These are phyloP conservation scores for Phanerochaete sordida DNA, from an alignment of 768 basidiomycete genomes.

Conservation along the genomic window DNA sequence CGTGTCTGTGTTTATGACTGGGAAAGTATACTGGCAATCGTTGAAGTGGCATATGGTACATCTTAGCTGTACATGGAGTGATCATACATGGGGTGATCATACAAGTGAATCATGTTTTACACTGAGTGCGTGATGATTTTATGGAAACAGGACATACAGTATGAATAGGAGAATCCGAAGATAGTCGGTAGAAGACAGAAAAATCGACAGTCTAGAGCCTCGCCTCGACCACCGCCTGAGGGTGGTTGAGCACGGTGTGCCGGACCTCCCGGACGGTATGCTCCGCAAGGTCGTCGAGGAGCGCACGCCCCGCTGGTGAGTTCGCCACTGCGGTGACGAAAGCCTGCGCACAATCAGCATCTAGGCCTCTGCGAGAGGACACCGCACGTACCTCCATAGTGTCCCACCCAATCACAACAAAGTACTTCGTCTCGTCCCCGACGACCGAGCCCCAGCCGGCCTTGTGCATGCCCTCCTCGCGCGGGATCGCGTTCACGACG, in stretches of 20 bases:
- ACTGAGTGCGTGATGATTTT: too few species aligned
- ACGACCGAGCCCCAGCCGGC: conserved; percentile 12
- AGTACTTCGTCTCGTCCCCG: conserved; percentile 3
- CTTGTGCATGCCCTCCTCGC: conserved; percentile 8
- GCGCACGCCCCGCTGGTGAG: conserved; percentile 8
- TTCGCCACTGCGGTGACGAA: conserved; percentile 9
- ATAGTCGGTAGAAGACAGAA: too few species aligned
- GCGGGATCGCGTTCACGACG: conserved; percentile 8
- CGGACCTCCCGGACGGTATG: conserved; percentile 3
- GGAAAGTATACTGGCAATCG: too few species aligned
- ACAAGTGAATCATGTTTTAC: too few species aligned
- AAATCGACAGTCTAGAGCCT: not conserved
- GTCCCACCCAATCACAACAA: conserved; percentile 14
- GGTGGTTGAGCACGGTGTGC: conserved; percentile 1
- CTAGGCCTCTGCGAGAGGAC: not conserved
- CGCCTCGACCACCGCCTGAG: not conserved
- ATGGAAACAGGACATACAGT: not conserved
- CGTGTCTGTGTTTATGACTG: too few species aligned
- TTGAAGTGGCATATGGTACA: too few species aligned
- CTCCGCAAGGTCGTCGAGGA: conserved; percentile 5
- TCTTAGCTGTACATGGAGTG: too few species aligned
- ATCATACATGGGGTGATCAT: too few species aligned
- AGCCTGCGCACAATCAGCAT: conserved; percentile 1
- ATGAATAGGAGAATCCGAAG: not conserved
- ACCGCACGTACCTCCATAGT: conserved; percentile 8